Conservation (phyloP, 192 early-diverging fungal genomes). For the Rhizophagus sp. region DNA sequence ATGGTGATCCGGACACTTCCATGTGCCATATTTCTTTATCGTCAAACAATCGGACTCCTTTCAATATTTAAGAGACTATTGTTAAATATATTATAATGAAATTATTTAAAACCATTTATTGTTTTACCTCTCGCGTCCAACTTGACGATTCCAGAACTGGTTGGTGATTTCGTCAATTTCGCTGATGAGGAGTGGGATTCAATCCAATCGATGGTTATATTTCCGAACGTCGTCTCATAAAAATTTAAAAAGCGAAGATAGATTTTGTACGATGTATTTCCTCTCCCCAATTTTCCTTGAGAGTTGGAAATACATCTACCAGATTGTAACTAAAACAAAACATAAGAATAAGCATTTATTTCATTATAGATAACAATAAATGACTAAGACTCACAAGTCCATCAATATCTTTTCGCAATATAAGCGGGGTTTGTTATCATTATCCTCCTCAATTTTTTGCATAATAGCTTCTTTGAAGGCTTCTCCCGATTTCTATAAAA, state of each 20-base stretch:
- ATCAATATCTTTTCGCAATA: constrained; percentile 27
- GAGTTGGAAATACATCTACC: constrained; percentile 16
- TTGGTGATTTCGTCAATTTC: constrained; percentile 31
- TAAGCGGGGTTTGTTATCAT: background rate
- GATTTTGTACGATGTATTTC: constrained; percentile 30
- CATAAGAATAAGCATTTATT: constrained; percentile 15
- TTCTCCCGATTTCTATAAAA: constrained; percentile 14
- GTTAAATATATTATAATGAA: too few relatives aligned
- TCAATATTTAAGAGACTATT: too few relatives aligned
- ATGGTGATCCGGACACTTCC: too few relatives aligned
- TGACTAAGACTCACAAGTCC: constrained; percentile 9
- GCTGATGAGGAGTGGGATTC: constrained; percentile 25
- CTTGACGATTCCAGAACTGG: constrained; percentile 23
- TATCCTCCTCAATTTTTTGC: background rate
- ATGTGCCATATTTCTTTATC: too few relatives aligned
- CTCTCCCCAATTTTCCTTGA: constrained; percentile 28
- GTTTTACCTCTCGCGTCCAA: too few relatives aligned
- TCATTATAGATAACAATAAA: constrained; percentile 11
- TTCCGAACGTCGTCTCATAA: constrained; percentile 32
- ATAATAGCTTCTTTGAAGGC: constrained; percentile 18
- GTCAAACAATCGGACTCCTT: too few relatives aligned
- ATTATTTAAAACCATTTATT: too few relatives aligned
- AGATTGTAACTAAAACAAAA: constrained; percentile 20
- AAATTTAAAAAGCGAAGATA: constrained; percentile 32
- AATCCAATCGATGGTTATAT: constrained; percentile 27